Evolutionary conservation across 352 stramenopile genomes (phyloP).

Genomic region (Globisporangium viniferum): DNA sequence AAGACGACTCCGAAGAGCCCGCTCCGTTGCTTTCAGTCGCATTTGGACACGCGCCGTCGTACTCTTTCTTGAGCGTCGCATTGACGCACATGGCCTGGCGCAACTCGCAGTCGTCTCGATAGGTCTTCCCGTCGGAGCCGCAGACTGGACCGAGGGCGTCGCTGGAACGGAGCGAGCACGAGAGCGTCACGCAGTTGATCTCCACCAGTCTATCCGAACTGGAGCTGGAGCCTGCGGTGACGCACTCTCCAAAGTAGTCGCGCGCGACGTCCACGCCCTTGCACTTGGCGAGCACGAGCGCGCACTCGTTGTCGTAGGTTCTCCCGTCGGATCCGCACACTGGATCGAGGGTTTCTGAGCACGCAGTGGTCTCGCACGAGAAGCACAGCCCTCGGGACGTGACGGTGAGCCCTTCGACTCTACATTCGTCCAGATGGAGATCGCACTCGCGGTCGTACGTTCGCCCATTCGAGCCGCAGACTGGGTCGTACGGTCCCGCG

Average conservation of each 20-base stretch:
- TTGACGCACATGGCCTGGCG: too few relatives aligned
- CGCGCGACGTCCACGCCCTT: not conserved
- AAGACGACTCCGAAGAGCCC: too few relatives aligned
- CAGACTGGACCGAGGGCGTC: too few relatives aligned
- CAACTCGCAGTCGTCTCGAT: too few relatives aligned
- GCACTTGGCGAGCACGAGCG: slow-evolving; percentile 5
- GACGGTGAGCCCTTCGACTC: not conserved
- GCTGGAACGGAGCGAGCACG: too few relatives aligned
- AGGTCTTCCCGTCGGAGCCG: too few relatives aligned
- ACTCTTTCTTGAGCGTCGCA: too few relatives aligned
- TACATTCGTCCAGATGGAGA: not conserved
- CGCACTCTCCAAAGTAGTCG: not conserved
- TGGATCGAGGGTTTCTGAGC: not conserved
- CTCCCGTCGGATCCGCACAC: not conserved
- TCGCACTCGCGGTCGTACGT: not conserved
- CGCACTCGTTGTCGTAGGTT: not conserved
- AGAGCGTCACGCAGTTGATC: too few relatives aligned
- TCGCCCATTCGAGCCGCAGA: not conserved
- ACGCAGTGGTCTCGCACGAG: not conserved
- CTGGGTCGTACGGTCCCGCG: not conserved
- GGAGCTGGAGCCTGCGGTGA: not conserved
- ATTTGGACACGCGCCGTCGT: too few relatives aligned
- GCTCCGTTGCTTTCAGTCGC: too few relatives aligned
- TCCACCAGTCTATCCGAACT: too few relatives aligned
- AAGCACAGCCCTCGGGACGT: not conserved